A percentile compares a stretch with the other conserved stretches of the same genome.
Conservation (phyloP, 202 grass and related monocot species). For the Bolboschoenoplectus hybrid region DNA sequence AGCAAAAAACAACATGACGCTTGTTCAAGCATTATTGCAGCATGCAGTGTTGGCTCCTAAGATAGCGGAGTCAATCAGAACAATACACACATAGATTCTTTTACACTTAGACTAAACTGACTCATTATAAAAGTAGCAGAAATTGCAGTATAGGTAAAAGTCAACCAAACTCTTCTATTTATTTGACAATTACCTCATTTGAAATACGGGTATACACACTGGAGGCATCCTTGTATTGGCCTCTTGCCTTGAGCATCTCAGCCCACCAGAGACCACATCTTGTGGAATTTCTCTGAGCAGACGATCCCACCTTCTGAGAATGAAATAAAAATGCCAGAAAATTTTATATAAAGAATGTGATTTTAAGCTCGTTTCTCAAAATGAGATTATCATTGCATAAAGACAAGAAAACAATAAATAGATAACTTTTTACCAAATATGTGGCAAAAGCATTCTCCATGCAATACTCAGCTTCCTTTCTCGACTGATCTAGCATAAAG, state of each 20-base stretch:
- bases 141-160: constrained; percentile 27
- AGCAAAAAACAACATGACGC: constrained; percentile 85
- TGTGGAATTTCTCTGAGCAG: constrained; percentile 82
- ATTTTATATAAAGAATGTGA: constrained; percentile 28
- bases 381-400: constrained; percentile 26
- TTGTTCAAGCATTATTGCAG: constrained; percentile 97
- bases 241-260: constrained; percentile 93
- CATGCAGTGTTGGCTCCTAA: constrained; percentile 94
- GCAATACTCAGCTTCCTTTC: constrained; percentile 94
- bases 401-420: neutral
- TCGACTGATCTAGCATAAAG: constrained; percentile 99
- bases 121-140: neutral
- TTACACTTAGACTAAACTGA: neutral
- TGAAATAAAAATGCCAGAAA: constrained; percentile 39
- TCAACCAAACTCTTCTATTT: constrained; percentile 27
- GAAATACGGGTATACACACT: constrained; percentile 91
- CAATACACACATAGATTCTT: constrained; percentile 7
- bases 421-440: constrained; percentile 71
- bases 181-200: constrained; percentile 71
- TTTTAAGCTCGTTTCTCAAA: constrained; percentile 22
- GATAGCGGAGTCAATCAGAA: constrained; percentile 47
- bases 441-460: constrained; percentile 95
- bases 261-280: constrained; percentile 99
- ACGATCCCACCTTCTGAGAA: constrained; percentile 83
- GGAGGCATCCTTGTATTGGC: constrained; percentile 83